Conservation (phyloP, 2,329 filamentous ascomycete species). For the Exserohilum rostratum region DNA sequence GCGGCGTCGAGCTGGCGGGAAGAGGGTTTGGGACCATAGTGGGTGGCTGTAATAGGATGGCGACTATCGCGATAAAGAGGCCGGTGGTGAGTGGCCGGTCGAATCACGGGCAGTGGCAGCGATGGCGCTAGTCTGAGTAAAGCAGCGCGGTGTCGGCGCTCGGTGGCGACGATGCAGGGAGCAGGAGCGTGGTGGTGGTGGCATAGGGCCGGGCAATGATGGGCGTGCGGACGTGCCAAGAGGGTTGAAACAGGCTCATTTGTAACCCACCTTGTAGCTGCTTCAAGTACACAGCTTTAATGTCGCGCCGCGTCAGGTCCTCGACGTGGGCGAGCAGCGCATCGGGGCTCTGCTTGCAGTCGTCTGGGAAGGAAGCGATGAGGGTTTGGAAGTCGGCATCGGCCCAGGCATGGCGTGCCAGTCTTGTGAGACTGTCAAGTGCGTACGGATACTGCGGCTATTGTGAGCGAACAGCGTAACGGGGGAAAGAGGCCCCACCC, state of each 20-base stretch:
- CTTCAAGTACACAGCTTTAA: constrained; percentile 80
- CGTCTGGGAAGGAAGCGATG: constrained; percentile 71
- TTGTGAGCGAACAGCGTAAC: constrained; percentile 37
- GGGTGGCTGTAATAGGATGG: constrained; percentile 27
- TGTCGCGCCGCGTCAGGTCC: constrained; percentile 72
- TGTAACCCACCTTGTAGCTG: constrained; percentile 64
- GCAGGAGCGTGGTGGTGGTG: constrained; percentile 1
- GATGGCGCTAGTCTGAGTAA: constrained; percentile 25
- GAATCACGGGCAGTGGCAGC: constrained; percentile 20
- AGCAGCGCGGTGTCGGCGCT: constrained; percentile 28
- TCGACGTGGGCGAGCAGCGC: constrained; percentile 70
- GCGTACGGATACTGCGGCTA: constrained; percentile 76
- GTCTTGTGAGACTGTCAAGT: constrained; percentile 67
- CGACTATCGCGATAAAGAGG: constrained; percentile 33
- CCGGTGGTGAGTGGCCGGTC: constrained; percentile 28
- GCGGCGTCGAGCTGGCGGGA: constrained; percentile 14
- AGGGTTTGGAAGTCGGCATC: constrained; percentile 68
- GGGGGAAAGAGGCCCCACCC: constrained; percentile 20
- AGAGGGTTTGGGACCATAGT: constrained; percentile 17
- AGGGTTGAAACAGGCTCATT: constrained; percentile 19
- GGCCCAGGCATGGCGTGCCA: constrained; percentile 72
- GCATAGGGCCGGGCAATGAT: neutral
- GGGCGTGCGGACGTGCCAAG: constrained; percentile 5
- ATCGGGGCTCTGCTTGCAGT: constrained; percentile 63
- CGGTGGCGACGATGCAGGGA: constrained; percentile 25